phyloP scores from a whole-genome alignment of 2,329 filamentous ascomycete species.

The Exophiala bonariae region DNA sequence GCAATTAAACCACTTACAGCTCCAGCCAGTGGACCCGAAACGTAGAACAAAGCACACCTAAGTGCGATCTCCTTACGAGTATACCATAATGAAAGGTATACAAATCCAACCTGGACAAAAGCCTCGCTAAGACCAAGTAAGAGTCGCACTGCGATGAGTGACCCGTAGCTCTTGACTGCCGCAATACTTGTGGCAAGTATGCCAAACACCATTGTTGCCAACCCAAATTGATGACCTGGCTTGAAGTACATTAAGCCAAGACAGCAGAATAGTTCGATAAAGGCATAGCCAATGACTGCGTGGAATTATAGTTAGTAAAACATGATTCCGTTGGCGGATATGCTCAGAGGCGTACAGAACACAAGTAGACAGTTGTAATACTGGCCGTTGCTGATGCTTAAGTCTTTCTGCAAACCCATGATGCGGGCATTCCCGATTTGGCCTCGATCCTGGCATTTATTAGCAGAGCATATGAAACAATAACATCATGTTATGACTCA shows the following conservation, averaged over 20 bases:
- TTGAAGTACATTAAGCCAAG: conserved; percentile 1
- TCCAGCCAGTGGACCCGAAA: background rate
- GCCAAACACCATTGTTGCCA: conserved; percentile 10
- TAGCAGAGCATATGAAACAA: no score
- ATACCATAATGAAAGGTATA: conserved; percentile 8
- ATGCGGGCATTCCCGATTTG: conserved; percentile 8
- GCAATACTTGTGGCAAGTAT: conserved; percentile 5
- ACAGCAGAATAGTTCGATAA: conserved; percentile 11
- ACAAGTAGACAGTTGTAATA: conserved; percentile 13
- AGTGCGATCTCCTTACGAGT: conserved; percentile 4
- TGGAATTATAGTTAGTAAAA: no score
- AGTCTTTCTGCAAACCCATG: conserved; percentile 8
- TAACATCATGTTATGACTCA: background rate
- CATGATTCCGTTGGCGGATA: background rate
- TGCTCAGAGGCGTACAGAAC: conserved; percentile 6
- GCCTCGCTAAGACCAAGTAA: conserved; percentile 7
- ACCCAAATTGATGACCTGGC: conserved; percentile 5
- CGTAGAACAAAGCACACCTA: conserved; percentile 1
- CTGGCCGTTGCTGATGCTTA: conserved; percentile 4
- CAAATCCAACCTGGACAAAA: conserved; percentile 7
- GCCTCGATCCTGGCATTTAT: conserved; percentile 6
- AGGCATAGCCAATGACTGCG: conserved; percentile 9
- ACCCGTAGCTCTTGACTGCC: conserved; percentile 6
- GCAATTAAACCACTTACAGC: background rate
- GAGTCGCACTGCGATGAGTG: conserved; percentile 5